phyloP scores from a whole-genome alignment of 2,329 filamentous ascomycete species.

The Sclerotinia sclerotiorum region DNA sequence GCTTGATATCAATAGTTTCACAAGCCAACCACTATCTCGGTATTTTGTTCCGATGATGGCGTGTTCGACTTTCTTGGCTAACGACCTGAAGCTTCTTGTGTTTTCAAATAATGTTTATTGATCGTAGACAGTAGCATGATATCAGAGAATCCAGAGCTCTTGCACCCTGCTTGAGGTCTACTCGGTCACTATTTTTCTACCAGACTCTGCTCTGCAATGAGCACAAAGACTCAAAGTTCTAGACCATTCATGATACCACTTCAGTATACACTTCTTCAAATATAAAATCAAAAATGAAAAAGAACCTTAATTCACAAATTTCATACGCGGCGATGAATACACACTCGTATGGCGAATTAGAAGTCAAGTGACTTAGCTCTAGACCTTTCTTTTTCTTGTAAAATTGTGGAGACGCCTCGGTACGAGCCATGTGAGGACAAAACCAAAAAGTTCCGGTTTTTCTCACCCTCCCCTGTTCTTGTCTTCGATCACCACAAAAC shows the following conservation, averaged over 20 bases:
- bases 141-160: not conserved
- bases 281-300: not conserved
- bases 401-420: constrained; percentile 1
- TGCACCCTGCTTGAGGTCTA: not conserved
- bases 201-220: not conserved
- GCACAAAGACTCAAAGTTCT: not conserved
- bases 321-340: not conserved
- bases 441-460: not conserved
- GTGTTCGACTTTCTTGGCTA: not conserved
- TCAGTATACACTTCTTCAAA: not conserved
- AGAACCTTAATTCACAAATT: not conserved
- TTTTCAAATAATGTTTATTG: not conserved
- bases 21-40: not conserved
- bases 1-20: not conserved
- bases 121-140: not conserved
- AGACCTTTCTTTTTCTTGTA: not conserved
- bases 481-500: not conserved
- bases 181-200: not conserved
- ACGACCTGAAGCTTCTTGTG: not conserved
- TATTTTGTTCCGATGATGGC: not conserved
- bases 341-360: not conserved
- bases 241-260: not conserved
- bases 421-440: not conserved
- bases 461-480: not conserved
- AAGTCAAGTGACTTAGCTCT: constrained; percentile 5